Conservation (phyloP, 2,329 filamentous ascomycete species). For the Ambrosiella beaveri region DNA sequence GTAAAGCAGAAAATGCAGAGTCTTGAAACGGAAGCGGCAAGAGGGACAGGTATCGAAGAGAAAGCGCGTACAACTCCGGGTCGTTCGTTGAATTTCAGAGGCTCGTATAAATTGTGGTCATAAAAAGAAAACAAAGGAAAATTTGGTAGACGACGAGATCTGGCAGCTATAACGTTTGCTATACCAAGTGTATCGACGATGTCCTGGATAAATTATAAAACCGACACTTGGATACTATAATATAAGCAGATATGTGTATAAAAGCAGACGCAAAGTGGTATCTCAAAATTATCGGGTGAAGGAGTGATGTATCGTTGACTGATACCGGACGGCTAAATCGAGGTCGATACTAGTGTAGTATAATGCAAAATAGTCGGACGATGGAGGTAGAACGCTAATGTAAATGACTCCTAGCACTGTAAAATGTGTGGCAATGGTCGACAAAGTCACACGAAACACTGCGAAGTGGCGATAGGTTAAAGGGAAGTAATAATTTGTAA, state of each 20-base stretch:
- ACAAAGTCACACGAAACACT: neutral
- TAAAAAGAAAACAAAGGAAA: conserved; percentile 21
- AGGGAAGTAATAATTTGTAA: conserved; percentile 1
- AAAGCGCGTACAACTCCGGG: conserved; percentile 16
- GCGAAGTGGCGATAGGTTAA: neutral
- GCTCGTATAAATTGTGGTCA: conserved; percentile 21
- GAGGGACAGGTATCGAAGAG: conserved; percentile 11
- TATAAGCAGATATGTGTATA: conserved; percentile 3
- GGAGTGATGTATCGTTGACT: neutral
- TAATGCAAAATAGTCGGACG: too few species aligned
- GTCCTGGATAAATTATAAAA: neutral
- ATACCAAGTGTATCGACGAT: conserved; percentile 5
- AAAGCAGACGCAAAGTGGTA: conserved; percentile 1
- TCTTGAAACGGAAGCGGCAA: conserved; percentile 2
- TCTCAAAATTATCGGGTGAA: neutral
- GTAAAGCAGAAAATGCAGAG: conserved; percentile 5
- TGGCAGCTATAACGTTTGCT: conserved; percentile 3
- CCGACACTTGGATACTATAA: conserved; percentile 9
- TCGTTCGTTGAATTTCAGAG: conserved; percentile 22
- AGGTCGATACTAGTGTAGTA: too few species aligned
- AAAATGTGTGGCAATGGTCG: neutral
- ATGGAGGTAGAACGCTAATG: neutral
- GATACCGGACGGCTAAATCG: too few species aligned
- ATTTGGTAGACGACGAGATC: conserved; percentile 3
- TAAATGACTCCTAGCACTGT: neutral